Conservation (phyloP, 495 filamentous ascomycete genomes). For the Talaromyces liani region DNA sequence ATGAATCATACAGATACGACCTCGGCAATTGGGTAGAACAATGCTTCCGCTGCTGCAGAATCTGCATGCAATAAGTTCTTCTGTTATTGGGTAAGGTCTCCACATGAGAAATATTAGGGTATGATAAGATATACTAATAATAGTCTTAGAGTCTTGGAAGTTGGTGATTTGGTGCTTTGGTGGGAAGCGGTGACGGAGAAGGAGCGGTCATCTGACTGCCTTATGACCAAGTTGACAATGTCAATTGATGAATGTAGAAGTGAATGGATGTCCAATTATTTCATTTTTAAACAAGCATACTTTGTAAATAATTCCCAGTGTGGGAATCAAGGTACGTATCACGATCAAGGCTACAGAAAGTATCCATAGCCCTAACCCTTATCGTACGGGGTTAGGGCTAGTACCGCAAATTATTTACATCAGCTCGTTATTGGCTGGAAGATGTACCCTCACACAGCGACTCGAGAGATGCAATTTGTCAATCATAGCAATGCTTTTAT, state of each 20-base stretch:
- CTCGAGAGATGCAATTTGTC: not conserved
- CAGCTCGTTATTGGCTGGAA: not conserved
- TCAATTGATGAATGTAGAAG: not conserved
- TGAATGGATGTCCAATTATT: not conserved
- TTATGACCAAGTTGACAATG: not conserved
- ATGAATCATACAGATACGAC: not conserved
- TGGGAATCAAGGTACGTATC: no score
- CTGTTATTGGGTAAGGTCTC: not conserved
- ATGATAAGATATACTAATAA: not conserved
- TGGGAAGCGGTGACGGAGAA: not conserved
- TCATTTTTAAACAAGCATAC: no score
- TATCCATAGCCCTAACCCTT: not conserved
- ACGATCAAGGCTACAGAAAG: no score
- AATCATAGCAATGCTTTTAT: no score
- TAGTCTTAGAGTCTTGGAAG: not conserved
- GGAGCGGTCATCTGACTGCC: not conserved
- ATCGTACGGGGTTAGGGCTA: not conserved
- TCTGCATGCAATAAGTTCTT: not conserved
- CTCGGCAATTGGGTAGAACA: not conserved
- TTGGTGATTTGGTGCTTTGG: not conserved
- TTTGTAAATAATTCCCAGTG: no score
- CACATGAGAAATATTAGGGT: not conserved
- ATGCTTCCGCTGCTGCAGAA: not conserved
- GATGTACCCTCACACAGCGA: not conserved
- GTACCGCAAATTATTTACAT: not conserved